Base-by-base conservation (phyloP, 371 early-diverging fungal genomes). In the Smittium mucronatum region DNA sequence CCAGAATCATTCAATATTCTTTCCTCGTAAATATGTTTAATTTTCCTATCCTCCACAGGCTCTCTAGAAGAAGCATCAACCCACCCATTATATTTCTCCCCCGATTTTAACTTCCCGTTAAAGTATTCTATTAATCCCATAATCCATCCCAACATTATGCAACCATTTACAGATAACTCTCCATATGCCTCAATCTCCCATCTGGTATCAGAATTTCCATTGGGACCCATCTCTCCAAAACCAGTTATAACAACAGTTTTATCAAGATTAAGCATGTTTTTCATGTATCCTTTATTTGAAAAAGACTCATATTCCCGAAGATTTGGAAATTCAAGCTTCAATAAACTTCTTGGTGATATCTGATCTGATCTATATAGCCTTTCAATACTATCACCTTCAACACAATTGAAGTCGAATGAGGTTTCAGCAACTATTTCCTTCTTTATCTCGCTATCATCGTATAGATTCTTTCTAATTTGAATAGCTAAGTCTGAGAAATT, bases 141-240 rank as follows among this genome's bases (percentile, higher is more conserved):
- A 73, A 95, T 89, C 95, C 97, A 95, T 29, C 95, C 94, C 88
- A 97, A 85, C 81, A 95, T 95, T 67, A 95, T 89, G 75, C 93
- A 93, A 26, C 95, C 96, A 69, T 95, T 93, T 58, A 94, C 84
- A 65, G 95, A 95, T 82, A 95, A 89, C 77, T 93, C 88, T 73
- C 96, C 97, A 60, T 81, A 72, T 65, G 91, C 88, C 76, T 94
- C 95, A 92, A 96, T 94, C 78, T 97, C 97, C 97, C 97, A 97
- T 68, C 97, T 91, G 67, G 95, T 95, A 74, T 93, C 85, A 33
- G 92, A 86, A 71, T 90, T 87, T 77, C 97, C 97, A 83, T 87
- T 92, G 25, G 97, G 97, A 1, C 95, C 93, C 16, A 97, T 89
- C 78, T 97, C 97, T 78, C 92, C 91, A 73, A 91, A 95, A 64